Evolutionary conservation across 495 filamentous ascomycete species (phyloP).

Genomic region (Xylaria nigripes): DNA sequence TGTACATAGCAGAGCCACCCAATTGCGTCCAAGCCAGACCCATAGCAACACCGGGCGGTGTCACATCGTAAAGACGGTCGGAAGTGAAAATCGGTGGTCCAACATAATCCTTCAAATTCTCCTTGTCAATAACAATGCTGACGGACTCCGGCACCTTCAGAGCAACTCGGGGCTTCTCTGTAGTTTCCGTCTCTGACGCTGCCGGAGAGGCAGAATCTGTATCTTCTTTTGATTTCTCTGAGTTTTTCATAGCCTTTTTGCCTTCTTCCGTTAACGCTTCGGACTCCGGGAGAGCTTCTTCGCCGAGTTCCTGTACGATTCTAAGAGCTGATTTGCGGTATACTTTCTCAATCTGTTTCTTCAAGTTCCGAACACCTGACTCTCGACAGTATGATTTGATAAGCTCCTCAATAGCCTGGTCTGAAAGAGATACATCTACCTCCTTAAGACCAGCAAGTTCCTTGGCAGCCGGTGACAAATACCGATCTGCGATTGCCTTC

Average conservation of each 20-base stretch:
- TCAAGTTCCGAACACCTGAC: conserved; percentile 92
- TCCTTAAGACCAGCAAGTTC: conserved; percentile 85
- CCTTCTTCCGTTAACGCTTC: conserved; percentile 82
- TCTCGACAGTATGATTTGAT: conserved; percentile 99
- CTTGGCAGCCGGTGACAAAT: conserved; percentile 84
- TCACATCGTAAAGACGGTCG: conserved; percentile 89
- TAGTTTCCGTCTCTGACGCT: conserved; percentile 28
- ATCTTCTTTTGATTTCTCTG: conserved; percentile 32
- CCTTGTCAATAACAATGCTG: conserved; percentile 78
- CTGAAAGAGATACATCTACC: conserved; percentile 73
- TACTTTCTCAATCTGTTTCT: conserved; percentile 99
- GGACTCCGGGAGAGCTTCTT: conserved; percentile 72
- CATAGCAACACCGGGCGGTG: conserved; percentile 97
- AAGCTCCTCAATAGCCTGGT: conserved; percentile 85
- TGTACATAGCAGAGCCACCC: conserved; percentile 92
- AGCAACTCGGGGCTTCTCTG: conserved; percentile 65
- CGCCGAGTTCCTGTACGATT: conserved; percentile 91
- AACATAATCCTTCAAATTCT: conserved; percentile 94
- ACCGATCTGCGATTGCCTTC: conserved; percentile 94
- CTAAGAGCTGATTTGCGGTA: conserved; percentile 96
- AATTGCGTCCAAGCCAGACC: conserved; percentile 98
- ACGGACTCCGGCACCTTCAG: conserved; percentile 81
- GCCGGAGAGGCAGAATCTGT: conserved; percentile 17
- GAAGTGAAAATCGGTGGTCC: conserved; percentile 92
- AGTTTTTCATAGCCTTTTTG: conserved; percentile 68